Conservation (phyloP, 2,329 filamentous ascomycete species). For the Teratosphaeria pseudoeucalypti region DNA sequence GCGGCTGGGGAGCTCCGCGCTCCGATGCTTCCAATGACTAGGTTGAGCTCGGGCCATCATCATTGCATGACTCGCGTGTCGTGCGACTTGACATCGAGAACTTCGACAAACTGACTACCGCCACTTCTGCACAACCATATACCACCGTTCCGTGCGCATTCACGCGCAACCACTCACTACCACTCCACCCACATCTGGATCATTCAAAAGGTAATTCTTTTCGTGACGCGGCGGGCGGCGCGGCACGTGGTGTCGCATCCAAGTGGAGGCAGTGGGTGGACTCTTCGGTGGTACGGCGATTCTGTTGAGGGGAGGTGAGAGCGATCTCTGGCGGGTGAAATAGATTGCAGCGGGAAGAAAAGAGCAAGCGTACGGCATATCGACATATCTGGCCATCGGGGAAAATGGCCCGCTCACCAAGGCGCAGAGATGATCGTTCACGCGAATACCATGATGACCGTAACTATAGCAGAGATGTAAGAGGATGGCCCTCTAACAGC, state of each 20-base stretch:
- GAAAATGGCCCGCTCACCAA: conserved; percentile 15
- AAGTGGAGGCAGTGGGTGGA: not conserved
- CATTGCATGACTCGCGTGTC: not conserved
- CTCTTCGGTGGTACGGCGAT: not conserved
- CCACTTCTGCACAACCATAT: not conserved
- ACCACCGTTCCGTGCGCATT: not conserved
- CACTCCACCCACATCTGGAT: not conserved
- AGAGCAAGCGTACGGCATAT: not conserved
- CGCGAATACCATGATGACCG: conserved; percentile 7
- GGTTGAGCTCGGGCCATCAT: not conserved
- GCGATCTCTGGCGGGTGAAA: not conserved
- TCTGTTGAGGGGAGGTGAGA: not conserved
- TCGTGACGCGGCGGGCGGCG: not conserved
- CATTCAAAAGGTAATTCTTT: not conserved
- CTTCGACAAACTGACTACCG: not conserved
- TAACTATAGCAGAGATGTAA: not conserved
- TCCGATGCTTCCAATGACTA: not conserved
- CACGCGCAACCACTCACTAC: not conserved
- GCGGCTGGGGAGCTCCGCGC: not conserved
- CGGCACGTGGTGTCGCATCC: not conserved
- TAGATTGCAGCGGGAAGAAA: not conserved
- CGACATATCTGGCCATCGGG: not conserved
- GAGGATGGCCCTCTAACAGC: not conserved
- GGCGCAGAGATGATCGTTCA: conserved; percentile 9
- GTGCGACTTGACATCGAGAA: not conserved